phyloP scores from a whole-genome alignment of 805 yeast species.

The Cyberlindnera euphorbiiphila region DNA sequence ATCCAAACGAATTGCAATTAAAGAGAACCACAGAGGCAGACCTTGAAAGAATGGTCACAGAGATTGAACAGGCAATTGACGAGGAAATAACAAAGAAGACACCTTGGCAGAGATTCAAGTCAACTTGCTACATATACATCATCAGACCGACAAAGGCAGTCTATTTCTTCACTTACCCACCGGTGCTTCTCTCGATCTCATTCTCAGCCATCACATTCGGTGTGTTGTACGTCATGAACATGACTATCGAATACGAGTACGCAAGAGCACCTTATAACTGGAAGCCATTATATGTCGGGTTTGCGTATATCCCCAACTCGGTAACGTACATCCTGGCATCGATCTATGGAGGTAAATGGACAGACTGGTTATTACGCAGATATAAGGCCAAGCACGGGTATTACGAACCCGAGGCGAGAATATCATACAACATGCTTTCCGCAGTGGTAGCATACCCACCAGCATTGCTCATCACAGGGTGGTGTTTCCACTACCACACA shows the following conservation, averaged over 20 bases:
- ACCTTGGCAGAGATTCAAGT: constrained; percentile 25
- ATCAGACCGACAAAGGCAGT: constrained; percentile 61
- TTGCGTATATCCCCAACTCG: constrained; percentile 80
- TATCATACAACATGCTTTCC: constrained; percentile 66
- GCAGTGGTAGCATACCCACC: constrained; percentile 63
- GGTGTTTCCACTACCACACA: constrained; percentile 65
- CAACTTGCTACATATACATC: constrained; percentile 42
- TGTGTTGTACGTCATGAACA: constrained; percentile 66
- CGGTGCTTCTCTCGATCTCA: constrained; percentile 60
- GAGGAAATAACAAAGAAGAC: constrained; percentile 13
- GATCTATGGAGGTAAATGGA: constrained; percentile 78
- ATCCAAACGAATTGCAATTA: constrained; percentile 5
- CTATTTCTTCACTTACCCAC: constrained; percentile 62
- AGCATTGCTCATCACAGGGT: constrained; percentile 71
- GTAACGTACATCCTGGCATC: constrained; percentile 73
- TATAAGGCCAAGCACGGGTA: constrained; percentile 59
- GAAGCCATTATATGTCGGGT: constrained; percentile 60
- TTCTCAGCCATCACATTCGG: constrained; percentile 74
- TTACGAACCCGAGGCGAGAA: constrained; percentile 70
- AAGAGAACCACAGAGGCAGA: constrained; percentile 20
- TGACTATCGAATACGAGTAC: constrained; percentile 64
- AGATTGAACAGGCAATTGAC: constrained; percentile 26
- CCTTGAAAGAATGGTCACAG: constrained; percentile 23
- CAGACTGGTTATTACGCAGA: constrained; percentile 54
- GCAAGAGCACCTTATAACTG: constrained; percentile 67